Percentiles rank a stretch among this genome's conserved stretches.
Evolutionary conservation across 139 green algal species (phyloP).

Genomic region (Chlorella sp.): DNA sequence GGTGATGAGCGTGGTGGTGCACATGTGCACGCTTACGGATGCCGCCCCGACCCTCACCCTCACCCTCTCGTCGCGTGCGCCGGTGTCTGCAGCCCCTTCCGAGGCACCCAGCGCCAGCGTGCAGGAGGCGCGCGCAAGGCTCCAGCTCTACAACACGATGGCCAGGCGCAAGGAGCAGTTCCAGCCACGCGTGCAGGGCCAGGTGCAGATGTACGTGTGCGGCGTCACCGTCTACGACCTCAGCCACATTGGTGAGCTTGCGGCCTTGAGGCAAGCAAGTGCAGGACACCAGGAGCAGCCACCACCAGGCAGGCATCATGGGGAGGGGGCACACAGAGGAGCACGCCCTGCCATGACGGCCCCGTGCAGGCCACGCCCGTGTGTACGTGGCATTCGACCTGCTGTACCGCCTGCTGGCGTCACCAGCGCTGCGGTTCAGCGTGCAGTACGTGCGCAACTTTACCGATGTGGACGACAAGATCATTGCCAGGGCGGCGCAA

Average conservation of each 20-base stretch:
- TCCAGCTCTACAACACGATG: constrained; percentile 89
- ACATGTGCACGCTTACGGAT: no score
- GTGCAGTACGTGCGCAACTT: constrained; percentile 75
- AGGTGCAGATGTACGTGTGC: constrained; percentile 96
- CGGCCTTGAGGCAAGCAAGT: neutral
- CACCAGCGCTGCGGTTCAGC: constrained; percentile 48
- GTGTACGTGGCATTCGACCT: constrained; percentile 95
- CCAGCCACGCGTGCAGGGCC: constrained; percentile 28
- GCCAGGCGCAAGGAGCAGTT: constrained; percentile 77
- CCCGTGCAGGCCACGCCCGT: constrained; percentile 84
- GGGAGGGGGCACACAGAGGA: no score
- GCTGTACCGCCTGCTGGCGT: constrained; percentile 70
- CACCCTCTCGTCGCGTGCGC: no score
- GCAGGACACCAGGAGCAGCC: neutral
- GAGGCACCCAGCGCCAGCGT: no score
- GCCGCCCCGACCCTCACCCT: no score
- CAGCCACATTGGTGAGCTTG: constrained; percentile 80
- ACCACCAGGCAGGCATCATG: no score
- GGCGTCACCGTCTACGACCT: constrained; percentile 94
- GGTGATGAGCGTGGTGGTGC: no score
- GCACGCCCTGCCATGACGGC: neutral
- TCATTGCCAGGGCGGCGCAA: constrained; percentile 83
- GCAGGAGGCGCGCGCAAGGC: no score
- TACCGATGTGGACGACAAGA: constrained; percentile 95
- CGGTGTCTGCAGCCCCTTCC: no score